Base-by-base conservation (phyloP, 1,284 basidiomycete genomes). In the Apiotrichum laibachii region DNA sequence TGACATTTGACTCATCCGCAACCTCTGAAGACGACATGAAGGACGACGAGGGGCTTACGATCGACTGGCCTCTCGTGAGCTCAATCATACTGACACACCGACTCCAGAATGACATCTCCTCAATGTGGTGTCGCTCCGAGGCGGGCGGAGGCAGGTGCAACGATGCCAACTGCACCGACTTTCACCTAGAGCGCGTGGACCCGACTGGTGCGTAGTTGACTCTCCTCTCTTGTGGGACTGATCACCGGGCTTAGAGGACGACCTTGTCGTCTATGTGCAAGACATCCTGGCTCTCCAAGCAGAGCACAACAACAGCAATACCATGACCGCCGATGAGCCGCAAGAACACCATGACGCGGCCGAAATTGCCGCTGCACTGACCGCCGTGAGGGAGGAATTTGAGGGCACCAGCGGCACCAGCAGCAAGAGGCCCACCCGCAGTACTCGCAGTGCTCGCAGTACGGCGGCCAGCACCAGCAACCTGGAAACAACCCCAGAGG, bases 61-160 rank as follows among this genome's bases (percentile, higher is more conserved):
- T 72, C 54, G 68, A 75, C 58, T 57, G 60, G 50, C 34, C 19
- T 18, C 58, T 73, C n/a, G 55, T 74, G 21, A 53, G 58, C 16
- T 67, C 67, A 2, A 68, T 73, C 48, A 57, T 73, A 69, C 72
- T 76, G 56, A 76, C 74, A 18, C 62, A 65, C 44, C 63, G 67
- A 18, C 54, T 71, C 18, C 62, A 62, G 60, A 40, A 48, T 19
- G 63, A 71, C 33, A 68, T 70, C 5, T 43, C 54, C 19, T 60
- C 60, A 13, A 52, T 63, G 26, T 59, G 73, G 19, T 76, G 74
- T 44, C 53, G 55, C 19, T 69, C 69, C 21, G 74, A 76, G 60
- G 66, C 61, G 1, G 67, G 58, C 2, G 74, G 74, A 8, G 74
- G 74, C 21, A 63, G 51, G 19, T 76, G 74, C 53, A 71, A 72